Percentiles rank a stretch among this genome's conserved stretches.
Conservation (phyloP, 1,284 basidiomycete species). For the Peniophora sp. region DNA sequence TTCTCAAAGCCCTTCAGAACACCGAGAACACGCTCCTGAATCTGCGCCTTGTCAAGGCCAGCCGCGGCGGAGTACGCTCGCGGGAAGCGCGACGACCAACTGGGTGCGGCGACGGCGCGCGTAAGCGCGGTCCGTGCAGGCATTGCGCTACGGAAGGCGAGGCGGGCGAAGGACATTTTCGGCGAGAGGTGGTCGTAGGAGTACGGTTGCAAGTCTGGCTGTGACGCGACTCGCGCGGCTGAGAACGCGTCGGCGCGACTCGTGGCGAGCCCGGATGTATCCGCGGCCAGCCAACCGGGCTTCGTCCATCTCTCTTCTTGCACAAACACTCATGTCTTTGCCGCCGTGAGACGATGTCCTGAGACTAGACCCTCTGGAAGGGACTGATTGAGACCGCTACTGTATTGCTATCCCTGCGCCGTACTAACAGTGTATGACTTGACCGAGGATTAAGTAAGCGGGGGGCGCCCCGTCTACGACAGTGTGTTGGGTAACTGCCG, state of each 20-base stretch:
- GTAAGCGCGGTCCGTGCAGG: conserved; percentile 22
- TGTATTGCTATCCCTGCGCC: no score
- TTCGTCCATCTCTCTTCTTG: no score
- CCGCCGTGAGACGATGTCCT: no score
- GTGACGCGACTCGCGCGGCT: neutral
- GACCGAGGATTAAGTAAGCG: no score
- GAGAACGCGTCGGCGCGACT: neutral
- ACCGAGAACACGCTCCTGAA: conserved; percentile 79
- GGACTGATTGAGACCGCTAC: no score
- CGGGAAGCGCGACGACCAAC: conserved; percentile 22
- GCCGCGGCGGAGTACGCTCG: conserved; percentile 74
- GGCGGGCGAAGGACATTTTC: conserved; percentile 35
- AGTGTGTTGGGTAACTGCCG: no score
- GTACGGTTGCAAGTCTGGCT: neutral
- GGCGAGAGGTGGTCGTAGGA: neutral
- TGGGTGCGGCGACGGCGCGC: conserved; percentile 15
- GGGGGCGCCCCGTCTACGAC: no score
- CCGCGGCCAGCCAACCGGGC: no score
- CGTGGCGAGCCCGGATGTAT: neutral
- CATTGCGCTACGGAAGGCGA: conserved; percentile 27
- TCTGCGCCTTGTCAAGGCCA: conserved; percentile 67
- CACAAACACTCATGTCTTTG: no score
- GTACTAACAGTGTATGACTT: no score
- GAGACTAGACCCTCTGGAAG: no score
- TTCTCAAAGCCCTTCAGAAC: conserved; percentile 96